Evolutionary conservation across 768 basidiomycete genomes (phyloP).

Genomic region (Tephrocybe sp.): DNA sequence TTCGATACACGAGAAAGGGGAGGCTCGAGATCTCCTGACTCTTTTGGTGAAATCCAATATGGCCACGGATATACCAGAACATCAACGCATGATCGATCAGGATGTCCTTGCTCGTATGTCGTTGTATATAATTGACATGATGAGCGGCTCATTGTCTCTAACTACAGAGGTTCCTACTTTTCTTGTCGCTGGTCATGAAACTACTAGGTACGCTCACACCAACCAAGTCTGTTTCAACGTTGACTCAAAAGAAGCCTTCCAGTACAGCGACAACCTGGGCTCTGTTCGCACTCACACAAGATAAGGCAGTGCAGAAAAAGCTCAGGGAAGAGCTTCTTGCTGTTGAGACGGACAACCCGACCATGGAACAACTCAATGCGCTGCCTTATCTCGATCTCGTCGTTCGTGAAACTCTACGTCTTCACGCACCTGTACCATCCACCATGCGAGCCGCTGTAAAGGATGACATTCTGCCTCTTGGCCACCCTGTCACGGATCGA

Average conservation of each 20-base stretch:
- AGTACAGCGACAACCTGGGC: conserved; percentile 56
- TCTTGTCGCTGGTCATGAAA: conserved; percentile 47
- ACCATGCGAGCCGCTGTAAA: conserved; percentile 42
- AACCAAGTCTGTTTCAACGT: neutral
- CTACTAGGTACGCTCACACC: conserved; percentile 31
- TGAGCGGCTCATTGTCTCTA: too few species aligned
- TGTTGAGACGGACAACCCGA: conserved; percentile 53
- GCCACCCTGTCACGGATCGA: conserved; percentile 41
- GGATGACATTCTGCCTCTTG: conserved; percentile 52
- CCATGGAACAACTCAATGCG: conserved; percentile 65
- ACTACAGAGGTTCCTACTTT: conserved; percentile 46
- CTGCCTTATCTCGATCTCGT: conserved; percentile 71
- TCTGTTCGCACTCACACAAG: conserved; percentile 49
- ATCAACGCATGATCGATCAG: conserved; percentile 19
- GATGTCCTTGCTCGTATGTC: conserved; percentile 19
- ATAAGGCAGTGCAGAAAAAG: conserved; percentile 47
- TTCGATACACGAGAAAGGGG: conserved; percentile 15
- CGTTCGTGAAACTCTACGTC: conserved; percentile 56
- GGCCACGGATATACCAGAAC: conserved; percentile 35
- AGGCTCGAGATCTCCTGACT: conserved; percentile 49
- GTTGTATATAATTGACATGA: conserved; percentile 53
- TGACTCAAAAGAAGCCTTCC: neutral
- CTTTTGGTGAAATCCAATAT: conserved; percentile 49
- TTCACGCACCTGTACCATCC: conserved; percentile 49
- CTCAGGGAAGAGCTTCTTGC: conserved; percentile 57